A percentile compares a stretch with the other conserved stretches of the same genome.
phyloP scores from a whole-genome alignment of 2,329 filamentous ascomycete genomes.

The Dissoconium aciculare region DNA sequence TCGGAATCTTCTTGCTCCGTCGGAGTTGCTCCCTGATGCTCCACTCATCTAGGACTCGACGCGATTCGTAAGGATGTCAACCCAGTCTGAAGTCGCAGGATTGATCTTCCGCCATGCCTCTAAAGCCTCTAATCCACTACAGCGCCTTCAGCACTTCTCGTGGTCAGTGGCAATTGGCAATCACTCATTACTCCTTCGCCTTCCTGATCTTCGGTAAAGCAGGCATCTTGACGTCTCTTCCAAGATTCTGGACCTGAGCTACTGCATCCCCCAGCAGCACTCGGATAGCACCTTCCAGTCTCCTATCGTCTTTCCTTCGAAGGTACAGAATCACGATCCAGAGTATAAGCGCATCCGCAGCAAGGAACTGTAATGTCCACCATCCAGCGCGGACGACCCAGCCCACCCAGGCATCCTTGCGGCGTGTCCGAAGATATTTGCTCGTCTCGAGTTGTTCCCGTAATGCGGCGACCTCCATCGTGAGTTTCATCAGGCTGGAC shows the following conservation, averaged over 20 bases:
- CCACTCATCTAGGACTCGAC: no score
- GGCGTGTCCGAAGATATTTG: conserved; percentile 50
- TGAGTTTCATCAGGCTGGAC: conserved; percentile 72
- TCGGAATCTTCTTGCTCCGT: no score
- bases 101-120: no score
- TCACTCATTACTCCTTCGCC: conserved; percentile 8
- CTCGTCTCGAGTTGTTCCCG: conserved; percentile 77
- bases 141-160: background rate
- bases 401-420: conserved; percentile 47
- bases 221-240: conserved; percentile 22
- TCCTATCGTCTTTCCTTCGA: conserved; percentile 52
- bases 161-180: background rate
- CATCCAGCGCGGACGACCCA: conserved; percentile 61
- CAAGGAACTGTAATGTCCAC: conserved; percentile 55
- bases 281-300: conserved; percentile 59
- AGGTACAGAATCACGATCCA: conserved; percentile 55
- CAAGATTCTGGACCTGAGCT: conserved; percentile 22
- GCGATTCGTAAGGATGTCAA: no score
- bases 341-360: conserved; percentile 54
- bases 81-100: no score
- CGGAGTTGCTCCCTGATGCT: no score
- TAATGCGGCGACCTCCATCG: conserved; percentile 79
- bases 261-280: conserved; percentile 41
- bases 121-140: no score
- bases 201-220: conserved; percentile 14